These are phyloP conservation scores for Singerocomus inundabilis DNA, from an alignment of 1,284 basidiomycete species.

Conservation along the genomic window DNA sequence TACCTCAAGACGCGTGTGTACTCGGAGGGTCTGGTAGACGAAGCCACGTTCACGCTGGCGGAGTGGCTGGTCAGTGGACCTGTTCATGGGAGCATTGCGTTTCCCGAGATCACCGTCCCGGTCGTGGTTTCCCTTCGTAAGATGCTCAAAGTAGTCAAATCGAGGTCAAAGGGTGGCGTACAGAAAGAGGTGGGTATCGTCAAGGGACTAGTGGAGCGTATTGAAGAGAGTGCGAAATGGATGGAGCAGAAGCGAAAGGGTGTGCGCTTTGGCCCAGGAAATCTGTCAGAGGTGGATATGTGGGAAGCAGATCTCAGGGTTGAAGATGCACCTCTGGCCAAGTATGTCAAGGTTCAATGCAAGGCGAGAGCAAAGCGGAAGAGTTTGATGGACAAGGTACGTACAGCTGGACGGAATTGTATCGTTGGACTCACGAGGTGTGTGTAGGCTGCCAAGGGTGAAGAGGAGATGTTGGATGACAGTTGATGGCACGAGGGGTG, in stretches of 20 bases:
- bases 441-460: slow-evolving; percentile 61
- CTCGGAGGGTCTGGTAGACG: slow-evolving; percentile 81
- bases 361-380: slow-evolving; percentile 80
- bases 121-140: slow-evolving; percentile 70
- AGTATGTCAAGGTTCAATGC: slow-evolving; percentile 76
- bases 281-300: slow-evolving; percentile 62
- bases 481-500: slow-evolving; percentile 26
- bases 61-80: slow-evolving; percentile 71
- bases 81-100: slow-evolving; percentile 81
- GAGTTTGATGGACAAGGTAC: slow-evolving; percentile 74
- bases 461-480: slow-evolving; percentile 64
- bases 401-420: slow-evolving; percentile 11
- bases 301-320: slow-evolving; percentile 69
- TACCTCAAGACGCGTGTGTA: slow-evolving; percentile 91
- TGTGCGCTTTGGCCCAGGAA: slow-evolving; percentile 73
- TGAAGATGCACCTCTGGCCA: slow-evolving; percentile 75
- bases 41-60: slow-evolving; percentile 74
- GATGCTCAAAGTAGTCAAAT: slow-evolving; percentile 61
- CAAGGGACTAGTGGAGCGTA: slow-evolving; percentile 78
- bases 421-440: slow-evolving; percentile 5
- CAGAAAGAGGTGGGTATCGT: slow-evolving; percentile 60
- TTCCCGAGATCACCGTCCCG: slow-evolving; percentile 92
- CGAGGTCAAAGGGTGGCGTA: slow-evolving; percentile 37
- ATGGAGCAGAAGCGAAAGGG: slow-evolving; percentile 66
- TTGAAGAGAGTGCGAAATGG: slow-evolving; percentile 83